Evolutionary conservation across 208 protist species (phyloP), one percentile per base, ranked within the genome.

Genomic region (Trypanosomatidae sp.): DNA sequence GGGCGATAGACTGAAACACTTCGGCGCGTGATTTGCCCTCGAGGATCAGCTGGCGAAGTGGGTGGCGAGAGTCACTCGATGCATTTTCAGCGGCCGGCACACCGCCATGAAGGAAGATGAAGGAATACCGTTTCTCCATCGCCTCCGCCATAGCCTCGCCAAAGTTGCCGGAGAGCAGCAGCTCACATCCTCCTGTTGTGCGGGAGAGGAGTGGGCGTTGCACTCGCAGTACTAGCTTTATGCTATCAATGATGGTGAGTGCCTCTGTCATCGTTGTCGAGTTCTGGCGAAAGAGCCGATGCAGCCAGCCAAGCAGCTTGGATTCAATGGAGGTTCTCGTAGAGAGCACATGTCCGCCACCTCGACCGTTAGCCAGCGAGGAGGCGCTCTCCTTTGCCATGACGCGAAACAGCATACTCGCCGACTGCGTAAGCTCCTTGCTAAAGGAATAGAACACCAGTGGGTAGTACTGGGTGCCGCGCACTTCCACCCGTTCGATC

Each of bases 401-500:
- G 1, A 76, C 71, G 17, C 77, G 56, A 59, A 82, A 74, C 60
- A 73, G 59, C 67, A 73, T 62, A n/a, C 30, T 60, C 22, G 68
- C 70, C 13, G 62, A 69, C 55, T 62, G 70, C 50, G 58, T 68
- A 15, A 76, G 66, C 66, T 73, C 71, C 28, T 22, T 47, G 59
- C 76, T 76, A 47, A n/a, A 15, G 33, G 70, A 4, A 33, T 59
- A 55, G 25, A 80, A 80, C 12, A 62, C 86, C 44, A 90, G 77
- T 43, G 79, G 85, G 70, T 93, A 92, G 76, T 95, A 85, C 30
- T 86, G 73, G 13, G 82, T 59, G 62, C 84, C 86, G 49, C 83
- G 80, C 12, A 95, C 74, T 66, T 95, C 91, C n/a, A 95, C 90
- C 28, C 82, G 79, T 17, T 89, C 80, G 9, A 95, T 82, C 59